Base-by-base conservation (phyloP, 495 filamentous ascomycete species). In the Letharia columbiana region DNA sequence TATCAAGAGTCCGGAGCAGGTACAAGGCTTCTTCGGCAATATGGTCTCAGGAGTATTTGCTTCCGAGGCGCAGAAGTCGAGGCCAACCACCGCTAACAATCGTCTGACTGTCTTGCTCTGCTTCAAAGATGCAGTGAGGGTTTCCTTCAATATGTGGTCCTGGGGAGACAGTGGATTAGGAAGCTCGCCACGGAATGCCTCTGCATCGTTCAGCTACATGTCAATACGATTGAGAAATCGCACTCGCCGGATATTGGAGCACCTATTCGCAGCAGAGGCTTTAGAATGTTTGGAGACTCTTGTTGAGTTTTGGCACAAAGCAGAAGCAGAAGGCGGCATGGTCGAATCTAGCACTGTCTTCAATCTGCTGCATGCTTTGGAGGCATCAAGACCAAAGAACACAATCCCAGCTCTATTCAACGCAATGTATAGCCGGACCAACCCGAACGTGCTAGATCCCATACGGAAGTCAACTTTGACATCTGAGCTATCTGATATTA, bases 341-440 rank as follows among this genome's bases (percentile, higher is more conserved):
- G 69, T 76, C 31, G 71, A 81, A 15, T 61, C 69, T 13, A 59
- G 49, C 45, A 62, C 60, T 20, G 86, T 96, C 15, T 87, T 98
- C 67, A 89, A 87, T 66, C 80, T 99, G 45, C 81, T 99, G 35
- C 91, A 97, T 70, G 92, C 91, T 12, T 82, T 99, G 41, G 92
- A 97, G 69, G 91, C 91, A 17, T 94, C 92, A 11, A 83, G 91
- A 62, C 95, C 94, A 1, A 92, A 91, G 77, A 89, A 95, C 74
- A 91, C 91, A 1, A 90, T 99, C 44, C 93, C 94, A 8, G 91
- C 92, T n/a, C 87, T 98, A 11, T 96, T 99, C 78, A 96, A 97
- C 74, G 91, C 94, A 4, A 90, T 98, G 35, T 97, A 96, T 73
- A 96, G 91, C 67, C 85, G 94, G 52, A 95, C 91, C 0, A 97